Evolutionary conservation across 78 protist species (phyloP).

Genomic region (Creolimax fragrantissima): DNA sequence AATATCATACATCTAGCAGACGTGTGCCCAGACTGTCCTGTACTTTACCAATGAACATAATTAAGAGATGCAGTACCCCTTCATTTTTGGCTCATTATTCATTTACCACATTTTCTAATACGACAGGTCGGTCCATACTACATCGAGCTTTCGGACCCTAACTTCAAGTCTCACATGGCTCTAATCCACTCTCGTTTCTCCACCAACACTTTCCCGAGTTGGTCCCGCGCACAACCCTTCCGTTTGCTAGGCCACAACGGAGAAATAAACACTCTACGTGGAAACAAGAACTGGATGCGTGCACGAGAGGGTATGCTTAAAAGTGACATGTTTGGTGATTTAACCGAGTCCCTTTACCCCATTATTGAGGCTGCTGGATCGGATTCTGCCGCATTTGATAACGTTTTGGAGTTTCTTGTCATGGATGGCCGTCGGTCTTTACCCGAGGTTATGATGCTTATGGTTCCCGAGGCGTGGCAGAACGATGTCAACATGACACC

Average conservation of each 20-base stretch:
- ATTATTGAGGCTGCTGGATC: constrained; percentile 41
- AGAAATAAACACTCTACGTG: constrained; percentile 76
- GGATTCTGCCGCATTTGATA: constrained; percentile 66
- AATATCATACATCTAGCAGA: too few species aligned
- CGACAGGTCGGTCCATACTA: constrained; percentile 26
- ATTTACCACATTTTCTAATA: too few species aligned
- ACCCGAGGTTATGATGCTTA: constrained; percentile 59
- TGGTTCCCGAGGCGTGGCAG: constrained; percentile 80
- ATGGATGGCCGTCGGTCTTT: constrained; percentile 32
- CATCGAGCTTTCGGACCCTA: constrained; percentile 31
- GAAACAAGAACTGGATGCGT: constrained; percentile 59
- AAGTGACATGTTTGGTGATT: background rate
- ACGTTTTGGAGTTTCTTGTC: constrained; percentile 50
- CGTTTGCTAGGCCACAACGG: constrained; percentile 76
- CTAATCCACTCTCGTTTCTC: constrained; percentile 61
- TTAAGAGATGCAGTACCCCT: too few species aligned
- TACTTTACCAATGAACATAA: too few species aligned
- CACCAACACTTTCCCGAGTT: constrained; percentile 74
- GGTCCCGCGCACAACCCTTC: constrained; percentile 75
- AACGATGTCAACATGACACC: constrained; percentile 31
- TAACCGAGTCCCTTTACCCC: constrained; percentile 38
- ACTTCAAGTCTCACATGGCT: constrained; percentile 45
- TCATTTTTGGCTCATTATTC: too few species aligned
- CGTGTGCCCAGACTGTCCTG: too few species aligned
- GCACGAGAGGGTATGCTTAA: constrained; percentile 57